phyloP scores from a whole-genome alignment of 768 basidiomycete species.

The Psilocybe cubensis region DNA sequence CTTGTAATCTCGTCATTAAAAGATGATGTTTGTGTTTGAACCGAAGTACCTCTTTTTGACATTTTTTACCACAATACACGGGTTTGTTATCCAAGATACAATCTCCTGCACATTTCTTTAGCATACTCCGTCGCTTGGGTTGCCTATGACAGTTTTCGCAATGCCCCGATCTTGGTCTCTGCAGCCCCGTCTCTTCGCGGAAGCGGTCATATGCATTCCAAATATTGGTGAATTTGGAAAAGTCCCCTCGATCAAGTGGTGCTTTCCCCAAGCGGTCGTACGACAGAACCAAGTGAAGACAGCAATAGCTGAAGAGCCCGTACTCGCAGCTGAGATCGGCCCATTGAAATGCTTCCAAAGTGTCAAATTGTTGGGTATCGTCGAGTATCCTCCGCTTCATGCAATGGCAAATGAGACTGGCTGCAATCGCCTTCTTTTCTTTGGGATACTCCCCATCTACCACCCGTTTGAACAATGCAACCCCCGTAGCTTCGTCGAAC shows the following conservation, averaged over 20 bases:
- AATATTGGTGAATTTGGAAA: conserved; percentile 3
- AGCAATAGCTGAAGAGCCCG: conserved; percentile 6
- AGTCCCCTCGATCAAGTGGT: not conserved
- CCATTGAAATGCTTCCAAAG: conserved; percentile 2
- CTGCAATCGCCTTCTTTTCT: conserved; percentile 9
- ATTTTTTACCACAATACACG: conserved; percentile 8
- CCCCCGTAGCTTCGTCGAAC: conserved; percentile 8
- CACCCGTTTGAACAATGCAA: conserved; percentile 5
- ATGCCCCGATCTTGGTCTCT: not conserved
- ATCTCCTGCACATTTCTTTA: conserved; percentile 12
- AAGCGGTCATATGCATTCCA: conserved; percentile 9
- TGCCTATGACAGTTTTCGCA: conserved; percentile 7
- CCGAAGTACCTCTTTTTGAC: conserved; percentile 8
- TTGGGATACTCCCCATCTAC: not conserved
- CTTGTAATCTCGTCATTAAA: not conserved
- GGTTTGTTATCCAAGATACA: conserved; percentile 12
- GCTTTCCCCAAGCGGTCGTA: conserved; percentile 5
- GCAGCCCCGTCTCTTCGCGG: conserved; percentile 9
- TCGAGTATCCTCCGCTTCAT: not conserved
- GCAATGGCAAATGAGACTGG: conserved; percentile 6
- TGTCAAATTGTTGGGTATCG: conserved; percentile 1
- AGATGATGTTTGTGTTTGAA: not conserved
- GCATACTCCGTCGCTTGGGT: not conserved
- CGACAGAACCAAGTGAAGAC: not conserved
- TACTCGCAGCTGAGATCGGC: conserved; percentile 6